Evolutionary conservation across 805 yeast genomes (phyloP).

Genomic region (Nakazawaea siamensis): DNA sequence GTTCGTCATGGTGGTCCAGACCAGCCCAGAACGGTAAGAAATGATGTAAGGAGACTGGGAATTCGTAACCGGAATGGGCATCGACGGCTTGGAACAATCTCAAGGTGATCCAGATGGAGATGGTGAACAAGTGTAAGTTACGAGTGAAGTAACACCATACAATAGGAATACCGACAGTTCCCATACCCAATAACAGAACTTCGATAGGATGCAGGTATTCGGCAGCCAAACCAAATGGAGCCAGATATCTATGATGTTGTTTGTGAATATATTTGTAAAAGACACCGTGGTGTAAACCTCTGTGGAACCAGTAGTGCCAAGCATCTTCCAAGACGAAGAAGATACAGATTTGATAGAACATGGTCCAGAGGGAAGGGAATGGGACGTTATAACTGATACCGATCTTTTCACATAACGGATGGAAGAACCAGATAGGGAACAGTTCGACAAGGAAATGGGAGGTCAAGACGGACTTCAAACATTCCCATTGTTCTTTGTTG

Average conservation of each 20-base stretch:
- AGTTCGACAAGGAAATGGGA: constrained; percentile 93
- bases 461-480: constrained; percentile 73
- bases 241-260: constrained; percentile 96
- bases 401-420: constrained; percentile 76
- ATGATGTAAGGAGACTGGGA: constrained; percentile 93
- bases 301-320: constrained; percentile 97
- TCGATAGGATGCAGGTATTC: constrained; percentile 97
- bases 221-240: constrained; percentile 95
- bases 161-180: constrained; percentile 94
- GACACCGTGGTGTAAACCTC: constrained; percentile 79
- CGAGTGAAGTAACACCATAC: constrained; percentile 70
- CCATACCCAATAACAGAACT: constrained; percentile 84
- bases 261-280: constrained; percentile 92
- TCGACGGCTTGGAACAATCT: constrained; percentile 95
- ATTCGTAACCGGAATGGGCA: constrained; percentile 96
- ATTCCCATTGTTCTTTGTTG: constrained; percentile 84
- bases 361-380: constrained; percentile 60
- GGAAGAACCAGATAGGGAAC: constrained; percentile 95
- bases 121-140: constrained; percentile 81
- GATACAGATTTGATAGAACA: constrained; percentile 57
- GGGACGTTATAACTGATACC: constrained; percentile 79
- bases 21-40: constrained; percentile 97
- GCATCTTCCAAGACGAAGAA: constrained; percentile 86
- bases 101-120: constrained; percentile 78
- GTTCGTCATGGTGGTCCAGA: constrained; percentile 96